Conservation (phyloP, 768 basidiomycete genomes). For the Auricularia sp. region DNA sequence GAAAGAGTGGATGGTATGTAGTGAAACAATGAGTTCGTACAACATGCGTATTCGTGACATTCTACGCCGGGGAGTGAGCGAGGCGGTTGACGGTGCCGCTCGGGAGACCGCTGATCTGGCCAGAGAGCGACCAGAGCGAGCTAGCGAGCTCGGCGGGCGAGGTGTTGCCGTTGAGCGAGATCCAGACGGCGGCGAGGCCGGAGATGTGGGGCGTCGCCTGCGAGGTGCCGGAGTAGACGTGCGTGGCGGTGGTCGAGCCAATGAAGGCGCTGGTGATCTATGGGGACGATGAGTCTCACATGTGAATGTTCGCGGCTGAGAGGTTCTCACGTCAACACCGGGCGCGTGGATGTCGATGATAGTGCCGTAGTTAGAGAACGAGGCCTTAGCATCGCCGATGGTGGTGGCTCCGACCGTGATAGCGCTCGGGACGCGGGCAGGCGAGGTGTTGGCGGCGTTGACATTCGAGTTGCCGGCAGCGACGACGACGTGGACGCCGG, state of each 20-base stretch:
- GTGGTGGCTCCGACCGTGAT: slow-evolving; percentile 12
- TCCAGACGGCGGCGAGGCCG: slow-evolving; percentile 30
- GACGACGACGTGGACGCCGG: slow-evolving; percentile 21
- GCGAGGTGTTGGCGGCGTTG: slow-evolving; percentile 8
- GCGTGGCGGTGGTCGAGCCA: neutral
- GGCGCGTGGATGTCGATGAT: slow-evolving; percentile 20
- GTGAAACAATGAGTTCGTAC: too few species aligned
- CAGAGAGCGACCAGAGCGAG: slow-evolving; percentile 10
- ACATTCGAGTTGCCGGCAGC: slow-evolving; percentile 11
- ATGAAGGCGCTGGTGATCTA: slow-evolving; percentile 17
- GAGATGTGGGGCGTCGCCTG: slow-evolving; percentile 32
- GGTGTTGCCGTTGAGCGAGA: slow-evolving; percentile 21
- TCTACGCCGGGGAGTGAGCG: neutral
- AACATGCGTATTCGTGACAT: too few species aligned
- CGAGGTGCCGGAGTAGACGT: slow-evolving; percentile 2
- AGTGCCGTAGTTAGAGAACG: slow-evolving; percentile 11
- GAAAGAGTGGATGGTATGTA: too few species aligned
- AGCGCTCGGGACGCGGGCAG: slow-evolving; percentile 9
- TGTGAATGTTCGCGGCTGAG: neutral
- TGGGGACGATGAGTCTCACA: neutral
- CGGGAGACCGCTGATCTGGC: neutral
- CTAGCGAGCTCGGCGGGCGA: slow-evolving; percentile 22
- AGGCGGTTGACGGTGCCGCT: neutral
- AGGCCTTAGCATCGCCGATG: slow-evolving; percentile 4
- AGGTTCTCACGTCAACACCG: neutral